A percentile compares a stretch with the other conserved stretches of the same genome.
These are phyloP conservation scores for Pyrrhoderma noxium DNA, from an alignment of 1,284 basidiomycete species.

Conservation along the genomic window DNA sequence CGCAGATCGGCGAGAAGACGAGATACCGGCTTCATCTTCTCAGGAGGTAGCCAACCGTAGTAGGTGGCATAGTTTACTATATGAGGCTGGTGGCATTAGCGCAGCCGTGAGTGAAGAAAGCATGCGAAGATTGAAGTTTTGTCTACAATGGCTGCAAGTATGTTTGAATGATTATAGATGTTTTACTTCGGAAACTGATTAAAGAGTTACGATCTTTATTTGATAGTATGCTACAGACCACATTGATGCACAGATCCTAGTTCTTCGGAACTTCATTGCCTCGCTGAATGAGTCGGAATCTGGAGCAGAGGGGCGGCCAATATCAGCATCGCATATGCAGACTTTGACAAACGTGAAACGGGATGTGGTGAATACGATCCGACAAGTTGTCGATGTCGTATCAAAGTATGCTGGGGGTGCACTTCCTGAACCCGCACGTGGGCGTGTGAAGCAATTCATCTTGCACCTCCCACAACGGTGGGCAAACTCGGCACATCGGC, in stretches of 20 bases:
- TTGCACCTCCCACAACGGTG: constrained; percentile 76
- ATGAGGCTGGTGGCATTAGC: constrained; percentile 85
- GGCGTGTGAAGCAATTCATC: constrained; percentile 74
- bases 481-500: constrained; percentile 38
- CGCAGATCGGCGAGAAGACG: neutral
- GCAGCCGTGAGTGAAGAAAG: constrained; percentile 87
- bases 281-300: constrained; percentile 40
- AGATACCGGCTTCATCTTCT: constrained; percentile 12
- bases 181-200: neutral
- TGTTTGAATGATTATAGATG: constrained; percentile 18
- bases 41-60: constrained; percentile 53
- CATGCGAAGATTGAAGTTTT: constrained; percentile 81
- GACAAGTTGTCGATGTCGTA: constrained; percentile 85
- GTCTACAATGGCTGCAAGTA: constrained; percentile 85
- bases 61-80: constrained; percentile 76
- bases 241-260: constrained; percentile 81
- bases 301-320: constrained; percentile 24
- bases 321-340: constrained; percentile 51
- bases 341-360: constrained; percentile 68
- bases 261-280: constrained; percentile 76
- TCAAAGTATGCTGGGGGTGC: constrained; percentile 79
- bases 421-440: constrained; percentile 77
- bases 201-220: constrained; percentile 1
- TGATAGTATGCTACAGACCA: constrained; percentile 77
- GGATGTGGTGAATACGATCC: constrained; percentile 81